A percentile compares a stretch with the other conserved stretches of the same genome.
Conservation (phyloP, 2,329 filamentous ascomycete species). For the Elsinoe necatrix region DNA sequence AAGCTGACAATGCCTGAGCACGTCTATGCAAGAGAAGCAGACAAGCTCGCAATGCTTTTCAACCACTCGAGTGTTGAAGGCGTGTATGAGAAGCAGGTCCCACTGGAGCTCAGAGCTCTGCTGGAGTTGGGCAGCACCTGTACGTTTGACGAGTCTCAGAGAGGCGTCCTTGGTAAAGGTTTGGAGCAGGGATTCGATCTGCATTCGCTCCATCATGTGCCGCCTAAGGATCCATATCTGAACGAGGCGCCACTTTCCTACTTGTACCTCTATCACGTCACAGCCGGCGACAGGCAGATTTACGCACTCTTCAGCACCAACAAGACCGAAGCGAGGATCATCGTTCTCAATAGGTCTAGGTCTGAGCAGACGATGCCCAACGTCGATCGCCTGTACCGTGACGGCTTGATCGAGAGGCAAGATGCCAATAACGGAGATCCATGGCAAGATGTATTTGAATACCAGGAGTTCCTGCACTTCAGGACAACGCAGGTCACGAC, state of each 20-base stretch:
- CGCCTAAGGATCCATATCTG: slow-evolving; percentile 66
- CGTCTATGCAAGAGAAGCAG: slow-evolving; percentile 72
- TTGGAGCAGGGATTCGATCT: slow-evolving; percentile 92
- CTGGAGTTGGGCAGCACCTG: slow-evolving; percentile 85
- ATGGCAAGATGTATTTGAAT: slow-evolving; percentile 75
- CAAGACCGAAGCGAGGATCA: slow-evolving; percentile 69
- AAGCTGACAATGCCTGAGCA: slow-evolving; percentile 86
- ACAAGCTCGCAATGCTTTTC: slow-evolving; percentile 75
- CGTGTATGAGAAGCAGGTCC: slow-evolving; percentile 90
- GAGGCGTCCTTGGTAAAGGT: slow-evolving; percentile 84
- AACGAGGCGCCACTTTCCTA: slow-evolving; percentile 67
- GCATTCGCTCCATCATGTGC: slow-evolving; percentile 59
- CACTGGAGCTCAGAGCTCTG: slow-evolving; percentile 76
- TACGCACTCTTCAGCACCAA: slow-evolving; percentile 88
- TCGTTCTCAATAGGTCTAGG: slow-evolving; percentile 75
- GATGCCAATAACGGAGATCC: slow-evolving; percentile 59
- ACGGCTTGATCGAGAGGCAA: slow-evolving; percentile 59
- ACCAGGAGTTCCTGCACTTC: slow-evolving; percentile 79
- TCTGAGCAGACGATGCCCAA: slow-evolving; percentile 85
- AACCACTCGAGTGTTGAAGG: slow-evolving; percentile 93
- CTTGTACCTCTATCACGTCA: slow-evolving; percentile 87
- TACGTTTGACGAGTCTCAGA: slow-evolving; percentile 83
- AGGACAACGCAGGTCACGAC: slow-evolving; percentile 83
- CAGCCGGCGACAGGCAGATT: slow-evolving; percentile 80
- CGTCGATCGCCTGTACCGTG: slow-evolving; percentile 76